phyloP scores from a whole-genome alignment of 2,329 filamentous ascomycete species.

The Emergomyces africanus region DNA sequence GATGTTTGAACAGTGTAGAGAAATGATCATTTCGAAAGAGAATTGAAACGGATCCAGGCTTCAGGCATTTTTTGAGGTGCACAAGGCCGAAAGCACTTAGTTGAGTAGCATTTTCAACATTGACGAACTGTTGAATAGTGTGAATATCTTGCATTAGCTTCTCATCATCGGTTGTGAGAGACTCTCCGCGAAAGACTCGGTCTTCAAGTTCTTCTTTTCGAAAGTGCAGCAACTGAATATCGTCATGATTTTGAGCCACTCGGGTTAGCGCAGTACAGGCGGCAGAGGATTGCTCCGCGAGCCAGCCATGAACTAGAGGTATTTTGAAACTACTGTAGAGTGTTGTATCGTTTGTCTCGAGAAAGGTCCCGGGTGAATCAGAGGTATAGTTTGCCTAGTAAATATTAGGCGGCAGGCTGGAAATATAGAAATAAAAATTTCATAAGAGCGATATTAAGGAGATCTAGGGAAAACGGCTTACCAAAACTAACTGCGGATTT shows the following conservation, averaged over 20 bases:
- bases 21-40: slow-evolving; percentile 97
- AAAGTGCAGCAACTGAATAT: slow-evolving; percentile 80
- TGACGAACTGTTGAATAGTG: slow-evolving; percentile 72
- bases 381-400: slow-evolving; percentile 28
- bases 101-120: slow-evolving; percentile 63
- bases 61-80: slow-evolving; percentile 55
- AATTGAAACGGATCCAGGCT: slow-evolving; percentile 72
- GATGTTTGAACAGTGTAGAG: slow-evolving; percentile 83
- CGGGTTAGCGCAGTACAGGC: slow-evolving; percentile 59
- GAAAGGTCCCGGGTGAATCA: slow-evolving; percentile 58
- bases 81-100: slow-evolving; percentile 71
- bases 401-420: background rate
- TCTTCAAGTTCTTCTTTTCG: slow-evolving; percentile 77
- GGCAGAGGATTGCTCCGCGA: slow-evolving; percentile 53
- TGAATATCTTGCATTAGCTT: slow-evolving; percentile 69
- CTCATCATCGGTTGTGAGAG: slow-evolving; percentile 59
- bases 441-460: background rate
- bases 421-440: background rate
- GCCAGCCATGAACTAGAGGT: slow-evolving; percentile 86
- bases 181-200: slow-evolving; percentile 52
- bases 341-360: slow-evolving; percentile 76
- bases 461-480: slow-evolving; percentile 10
- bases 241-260: slow-evolving; percentile 75
- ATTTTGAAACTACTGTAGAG: slow-evolving; percentile 83
- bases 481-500: slow-evolving; percentile 73